Evolutionary conservation across 83 land plant species (phyloP), one percentile per base, ranked within the genome.

Genomic region (Picea engelmannii): DNA sequence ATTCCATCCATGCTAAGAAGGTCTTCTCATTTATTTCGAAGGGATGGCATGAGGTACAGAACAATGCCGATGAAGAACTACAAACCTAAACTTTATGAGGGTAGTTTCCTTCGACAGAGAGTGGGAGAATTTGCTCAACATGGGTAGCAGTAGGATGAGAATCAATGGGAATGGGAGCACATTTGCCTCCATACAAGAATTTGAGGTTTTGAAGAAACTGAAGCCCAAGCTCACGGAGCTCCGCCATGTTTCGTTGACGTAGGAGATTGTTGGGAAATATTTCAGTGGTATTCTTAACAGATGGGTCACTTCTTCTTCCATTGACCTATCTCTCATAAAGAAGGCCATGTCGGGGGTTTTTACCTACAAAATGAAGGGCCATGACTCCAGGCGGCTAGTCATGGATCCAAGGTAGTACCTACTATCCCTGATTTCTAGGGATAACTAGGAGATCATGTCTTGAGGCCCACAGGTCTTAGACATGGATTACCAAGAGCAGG

Each of bases 201-300:
- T 95, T 52, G 94, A 93, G 27, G 86, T 93, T 83, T 87, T 92
- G 58, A 92, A 85, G 93, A 82, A 81, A 62, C 65, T 94, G 25
- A 86, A 82, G 90, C 96, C 96, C 66, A 90, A 88, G 85, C 42
- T 95, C 10, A 84, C 92, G 40, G 93, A 93, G 83, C 62, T 95
- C 23, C 85, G 94, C 79, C 64, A 92, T 23, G 90, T 81, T 11
- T 93, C 91, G 78, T 91, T 95, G 3, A 84, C 90, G 70, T 90
- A 92, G 81, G 92, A 95, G 35, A 85, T 94, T 80, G 82, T 85
- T 40, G 58, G 64, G 81, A 23, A 58, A n/a, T 63, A 79, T 73
- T 59, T 80, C 15, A 58, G 78, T 17, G 86, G 76, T 62, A 89
- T 91, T 21, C 81, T 89, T 35, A 89, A 85, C 83, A 86, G 78